Conservation (phyloP, 2,329 filamentous ascomycete genomes). For the Neoascochyta sp. region DNA sequence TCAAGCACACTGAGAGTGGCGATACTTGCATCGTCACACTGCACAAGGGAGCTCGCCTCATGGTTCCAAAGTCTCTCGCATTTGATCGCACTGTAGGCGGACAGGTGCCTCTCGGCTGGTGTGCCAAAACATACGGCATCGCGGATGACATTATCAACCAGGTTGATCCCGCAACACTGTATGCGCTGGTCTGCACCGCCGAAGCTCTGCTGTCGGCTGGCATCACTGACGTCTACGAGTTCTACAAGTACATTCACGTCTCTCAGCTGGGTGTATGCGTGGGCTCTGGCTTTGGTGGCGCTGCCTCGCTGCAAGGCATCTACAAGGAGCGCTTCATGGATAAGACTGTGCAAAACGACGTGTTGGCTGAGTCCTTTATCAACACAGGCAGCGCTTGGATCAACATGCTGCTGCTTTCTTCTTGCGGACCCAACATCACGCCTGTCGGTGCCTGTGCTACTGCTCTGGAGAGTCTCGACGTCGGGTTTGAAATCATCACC, state of each 20-base stretch:
- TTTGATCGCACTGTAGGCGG: slow-evolving; percentile 1
- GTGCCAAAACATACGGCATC: slow-evolving; percentile 35
- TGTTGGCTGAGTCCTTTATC: slow-evolving; percentile 37
- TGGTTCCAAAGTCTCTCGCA: slow-evolving; percentile 1
- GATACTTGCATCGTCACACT: not conserved
- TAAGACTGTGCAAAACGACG: slow-evolving; percentile 30
- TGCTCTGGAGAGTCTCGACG: slow-evolving; percentile 37
- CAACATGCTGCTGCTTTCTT: slow-evolving; percentile 44
- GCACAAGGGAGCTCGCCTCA: not conserved
- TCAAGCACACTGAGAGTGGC: slow-evolving; percentile 6
- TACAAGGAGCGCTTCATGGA: slow-evolving; percentile 32
- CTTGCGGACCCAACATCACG: slow-evolving; percentile 35
- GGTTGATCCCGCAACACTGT: slow-evolving; percentile 3
- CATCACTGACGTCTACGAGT: slow-evolving; percentile 31
- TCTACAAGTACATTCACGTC: slow-evolving; percentile 35
- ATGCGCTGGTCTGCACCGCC: slow-evolving; percentile 5
- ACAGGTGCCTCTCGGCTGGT: slow-evolving; percentile 35
- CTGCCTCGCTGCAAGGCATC: slow-evolving; percentile 23
- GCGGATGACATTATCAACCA: slow-evolving; percentile 29
- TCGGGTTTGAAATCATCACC: slow-evolving; percentile 33
- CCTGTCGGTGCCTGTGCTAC: slow-evolving; percentile 42
- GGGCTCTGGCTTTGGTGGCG: slow-evolving; percentile 33
- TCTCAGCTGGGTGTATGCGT: slow-evolving; percentile 38
- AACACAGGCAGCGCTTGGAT: slow-evolving; percentile 40
- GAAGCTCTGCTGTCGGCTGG: slow-evolving; percentile 38